Percentiles rank a stretch among this genome's conserved stretches.
Evolutionary conservation across 208 protist genomes (phyloP).

Genomic region (Spironucleus salmonicida): DNA sequence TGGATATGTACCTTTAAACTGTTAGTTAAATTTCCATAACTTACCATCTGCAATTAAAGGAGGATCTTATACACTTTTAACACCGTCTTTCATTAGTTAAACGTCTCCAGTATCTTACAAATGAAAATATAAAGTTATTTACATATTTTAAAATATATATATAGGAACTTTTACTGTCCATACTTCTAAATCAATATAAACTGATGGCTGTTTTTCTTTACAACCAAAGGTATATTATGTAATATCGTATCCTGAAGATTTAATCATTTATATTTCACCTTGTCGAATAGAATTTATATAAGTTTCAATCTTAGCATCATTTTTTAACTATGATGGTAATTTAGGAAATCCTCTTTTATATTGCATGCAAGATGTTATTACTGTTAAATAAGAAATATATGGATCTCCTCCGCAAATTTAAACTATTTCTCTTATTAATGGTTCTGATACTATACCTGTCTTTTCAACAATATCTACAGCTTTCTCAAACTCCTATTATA

Average conservation of each 20-base stretch:
- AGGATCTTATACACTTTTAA: background rate
- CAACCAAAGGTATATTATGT: background rate
- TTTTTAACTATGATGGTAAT: background rate
- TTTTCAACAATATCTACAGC: background rate
- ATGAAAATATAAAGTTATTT: background rate
- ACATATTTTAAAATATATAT: background rate
- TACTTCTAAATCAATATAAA: background rate
- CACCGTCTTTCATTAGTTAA: background rate
- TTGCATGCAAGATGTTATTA: background rate
- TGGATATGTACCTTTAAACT: background rate
- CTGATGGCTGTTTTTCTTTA: background rate
- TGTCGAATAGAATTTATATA: background rate
- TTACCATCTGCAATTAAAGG: background rate
- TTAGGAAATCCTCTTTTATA: background rate
- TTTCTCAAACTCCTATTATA: background rate
- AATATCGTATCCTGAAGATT: background rate
- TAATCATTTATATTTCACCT: background rate
- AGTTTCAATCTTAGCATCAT: background rate
- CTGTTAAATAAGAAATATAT: background rate
- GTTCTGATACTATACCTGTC: background rate
- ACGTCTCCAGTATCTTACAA: background rate
- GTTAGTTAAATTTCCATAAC: background rate
- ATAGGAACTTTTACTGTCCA: background rate
- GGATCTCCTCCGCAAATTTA: background rate
- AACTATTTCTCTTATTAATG: background rate